phyloP scores from a whole-genome alignment of 352 stramenopile genomes.

The Phytophthora chlamydospora region DNA sequence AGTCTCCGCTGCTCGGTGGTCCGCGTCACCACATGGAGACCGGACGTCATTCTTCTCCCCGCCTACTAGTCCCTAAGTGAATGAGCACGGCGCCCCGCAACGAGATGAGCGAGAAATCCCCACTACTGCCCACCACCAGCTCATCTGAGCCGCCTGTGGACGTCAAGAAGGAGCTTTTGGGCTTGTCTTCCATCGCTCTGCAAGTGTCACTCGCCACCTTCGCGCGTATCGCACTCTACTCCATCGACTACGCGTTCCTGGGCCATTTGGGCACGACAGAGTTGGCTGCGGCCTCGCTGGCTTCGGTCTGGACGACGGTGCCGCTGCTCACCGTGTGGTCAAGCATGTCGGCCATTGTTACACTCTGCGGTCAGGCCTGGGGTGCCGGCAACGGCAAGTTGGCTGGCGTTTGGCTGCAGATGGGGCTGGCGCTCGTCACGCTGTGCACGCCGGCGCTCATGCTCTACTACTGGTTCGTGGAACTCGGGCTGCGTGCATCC shows the following conservation, averaged over 20 bases:
- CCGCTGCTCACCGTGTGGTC: conserved; percentile 72
- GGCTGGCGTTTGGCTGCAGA: conserved; percentile 74
- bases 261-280: conserved; percentile 69
- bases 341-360: conserved; percentile 70
- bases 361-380: conserved; percentile 74
- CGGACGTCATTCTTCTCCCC: conserved; percentile 14
- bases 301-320: conserved; percentile 71
- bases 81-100: conserved; percentile 24
- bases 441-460: conserved; percentile 31
- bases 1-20: conserved; percentile 1
- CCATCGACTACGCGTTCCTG: conserved; percentile 79
- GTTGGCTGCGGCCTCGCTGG: conserved; percentile 71
- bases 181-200: conserved; percentile 68
- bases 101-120: conserved; percentile 23
- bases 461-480: conserved; percentile 41
- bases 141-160: conserved; percentile 45
- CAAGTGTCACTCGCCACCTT: conserved; percentile 78
- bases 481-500: conserved; percentile 26
- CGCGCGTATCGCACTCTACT: conserved; percentile 69
- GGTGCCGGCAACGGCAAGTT: conserved; percentile 65
- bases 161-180: conserved; percentile 48
- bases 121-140: conserved; percentile 24
- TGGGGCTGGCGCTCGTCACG: conserved; percentile 46
- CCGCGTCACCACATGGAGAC: not conserved
- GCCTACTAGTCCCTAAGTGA: conserved; percentile 1